A percentile compares a stretch with the other conserved stretches of the same genome.
Evolutionary conservation across 176 grass and related monocot genomes (phyloP).

Genomic region (Echinochloa phyllopogon): DNA sequence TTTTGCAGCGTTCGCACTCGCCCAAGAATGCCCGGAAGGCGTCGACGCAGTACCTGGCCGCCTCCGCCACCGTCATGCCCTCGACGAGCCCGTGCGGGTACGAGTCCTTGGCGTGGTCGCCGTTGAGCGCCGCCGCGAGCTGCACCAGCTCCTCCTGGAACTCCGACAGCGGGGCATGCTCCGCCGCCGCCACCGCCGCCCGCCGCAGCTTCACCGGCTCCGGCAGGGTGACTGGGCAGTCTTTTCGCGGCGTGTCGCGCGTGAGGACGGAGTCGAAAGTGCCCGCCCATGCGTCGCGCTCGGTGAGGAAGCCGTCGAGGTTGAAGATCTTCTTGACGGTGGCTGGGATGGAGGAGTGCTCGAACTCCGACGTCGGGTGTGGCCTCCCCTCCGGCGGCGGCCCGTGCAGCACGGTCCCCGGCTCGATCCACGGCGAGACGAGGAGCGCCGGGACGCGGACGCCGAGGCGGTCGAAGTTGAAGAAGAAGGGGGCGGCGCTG

Average conservation of each 20-base stretch:
- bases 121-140: constrained; percentile 69
- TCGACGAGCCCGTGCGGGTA: constrained; percentile 74
- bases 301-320: constrained; percentile 74
- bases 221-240: constrained; percentile 71
- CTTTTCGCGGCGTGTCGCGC: constrained; percentile 59
- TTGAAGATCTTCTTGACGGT: constrained; percentile 88
- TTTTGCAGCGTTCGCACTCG: constrained; percentile 63
- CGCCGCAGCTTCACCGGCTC: constrained; percentile 62
- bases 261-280: constrained; percentile 74
- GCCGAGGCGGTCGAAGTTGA: constrained; percentile 77
- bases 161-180: constrained; percentile 53
- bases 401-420: constrained; percentile 66
- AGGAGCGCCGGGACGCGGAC: constrained; percentile 78
- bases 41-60: constrained; percentile 51
- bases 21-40: constrained; percentile 54
- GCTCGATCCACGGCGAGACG: constrained; percentile 84
- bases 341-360: constrained; percentile 87
- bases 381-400: constrained; percentile 45
- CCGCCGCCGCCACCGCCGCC: constrained; percentile 50
- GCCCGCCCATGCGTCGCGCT: constrained; percentile 77
- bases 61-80: constrained; percentile 73
- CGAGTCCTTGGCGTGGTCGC: constrained; percentile 54
- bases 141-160: constrained; percentile 74
- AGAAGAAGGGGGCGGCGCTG: constrained; percentile 56
- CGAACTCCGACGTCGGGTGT: constrained; percentile 63